Evolutionary conservation across 768 basidiomycete species (phyloP).

Genomic region (Boletus rubescentipes): DNA sequence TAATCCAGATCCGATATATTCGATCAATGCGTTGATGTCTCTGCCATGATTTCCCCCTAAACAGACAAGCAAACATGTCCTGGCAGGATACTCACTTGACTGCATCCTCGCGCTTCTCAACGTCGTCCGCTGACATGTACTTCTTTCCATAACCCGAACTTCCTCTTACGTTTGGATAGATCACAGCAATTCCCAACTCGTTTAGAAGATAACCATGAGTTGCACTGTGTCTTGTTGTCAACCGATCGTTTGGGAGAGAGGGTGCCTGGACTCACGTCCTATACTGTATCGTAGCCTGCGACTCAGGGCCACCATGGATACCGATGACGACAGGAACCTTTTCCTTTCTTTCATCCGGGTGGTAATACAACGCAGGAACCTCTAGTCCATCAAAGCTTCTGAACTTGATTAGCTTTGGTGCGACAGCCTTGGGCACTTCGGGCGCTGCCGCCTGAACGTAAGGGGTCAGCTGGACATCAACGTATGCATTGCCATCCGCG

Average conservation of each 20-base stretch:
- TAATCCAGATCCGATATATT: constrained; percentile 34
- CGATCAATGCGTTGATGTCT: constrained; percentile 40
- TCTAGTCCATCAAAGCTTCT: constrained; percentile 43
- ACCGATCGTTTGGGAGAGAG: not conserved
- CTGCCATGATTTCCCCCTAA: constrained; percentile 15
- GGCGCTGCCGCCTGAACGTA: constrained; percentile 37
- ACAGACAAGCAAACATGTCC: not conserved
- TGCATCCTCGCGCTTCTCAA: constrained; percentile 43
- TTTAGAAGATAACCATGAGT: constrained; percentile 43
- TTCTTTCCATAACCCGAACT: constrained; percentile 42
- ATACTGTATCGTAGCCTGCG: constrained; percentile 35
- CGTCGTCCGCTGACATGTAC: constrained; percentile 40
- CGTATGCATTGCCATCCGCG: constrained; percentile 25
- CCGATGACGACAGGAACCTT: constrained; percentile 34
- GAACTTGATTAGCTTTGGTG: constrained; percentile 37
- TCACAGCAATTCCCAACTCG: constrained; percentile 39
- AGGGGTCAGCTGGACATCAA: constrained; percentile 27
- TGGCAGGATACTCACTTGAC: constrained; percentile 36
- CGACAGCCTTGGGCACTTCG: constrained; percentile 24
- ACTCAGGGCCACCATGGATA: constrained; percentile 42
- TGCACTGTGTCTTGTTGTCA: constrained; percentile 19
- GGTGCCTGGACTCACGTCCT: constrained; percentile 28
- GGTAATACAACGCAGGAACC: constrained; percentile 44
- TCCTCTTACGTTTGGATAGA: constrained; percentile 45
- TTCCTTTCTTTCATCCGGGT: constrained; percentile 30